A percentile compares a stretch with the other conserved stretches of the same genome.
phyloP scores from a whole-genome alignment of 208 protist genomes.

The Trypanosoma grayi region DNA sequence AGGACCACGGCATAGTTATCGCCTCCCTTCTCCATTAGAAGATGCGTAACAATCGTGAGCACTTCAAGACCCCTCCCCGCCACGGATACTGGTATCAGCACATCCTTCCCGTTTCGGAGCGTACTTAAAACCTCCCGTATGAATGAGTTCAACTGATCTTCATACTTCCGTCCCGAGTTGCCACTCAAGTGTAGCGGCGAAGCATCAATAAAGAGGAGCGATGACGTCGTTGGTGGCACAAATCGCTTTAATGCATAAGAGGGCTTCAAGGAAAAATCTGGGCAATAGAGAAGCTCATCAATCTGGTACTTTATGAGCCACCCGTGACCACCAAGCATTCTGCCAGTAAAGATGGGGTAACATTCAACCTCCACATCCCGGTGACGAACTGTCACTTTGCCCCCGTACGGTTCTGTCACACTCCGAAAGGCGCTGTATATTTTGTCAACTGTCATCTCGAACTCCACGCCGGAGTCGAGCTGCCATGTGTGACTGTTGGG shows the following conservation, averaged over 20 bases:
- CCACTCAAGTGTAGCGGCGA: slow-evolving; percentile 39
- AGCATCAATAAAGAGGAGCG: slow-evolving; percentile 63
- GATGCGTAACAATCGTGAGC: slow-evolving; percentile 61
- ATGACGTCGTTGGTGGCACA: slow-evolving; percentile 64
- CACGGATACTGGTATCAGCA: slow-evolving; percentile 80
- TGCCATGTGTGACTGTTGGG: slow-evolving; percentile 55
- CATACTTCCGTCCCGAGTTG: slow-evolving; percentile 29
- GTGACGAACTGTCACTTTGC: slow-evolving; percentile 55
- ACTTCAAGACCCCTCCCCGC: slow-evolving; percentile 76
- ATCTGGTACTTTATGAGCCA: slow-evolving; percentile 89
- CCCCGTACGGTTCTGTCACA: slow-evolving; percentile 72
- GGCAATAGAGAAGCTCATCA: slow-evolving; percentile 89
- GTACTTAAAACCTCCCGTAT: slow-evolving; percentile 81
- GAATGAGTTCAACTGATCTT: slow-evolving; percentile 70
- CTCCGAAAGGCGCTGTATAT: slow-evolving; percentile 86
- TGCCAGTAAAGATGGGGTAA: slow-evolving; percentile 54
- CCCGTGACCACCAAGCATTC: slow-evolving; percentile 74
- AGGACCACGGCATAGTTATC: slow-evolving; percentile 83
- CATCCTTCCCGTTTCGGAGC: slow-evolving; percentile 78
- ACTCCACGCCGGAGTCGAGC: slow-evolving; percentile 36
- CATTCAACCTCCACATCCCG: slow-evolving; percentile 68
- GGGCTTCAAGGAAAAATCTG: slow-evolving; percentile 74
- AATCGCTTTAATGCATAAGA: slow-evolving; percentile 77
- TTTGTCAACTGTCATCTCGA: slow-evolving; percentile 73
- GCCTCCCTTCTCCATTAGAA: slow-evolving; percentile 69